Evolutionary conservation across 2,329 filamentous ascomycete species (phyloP), one percentile per base, ranked within the genome.

Genomic region (Penicillium palitans): DNA sequence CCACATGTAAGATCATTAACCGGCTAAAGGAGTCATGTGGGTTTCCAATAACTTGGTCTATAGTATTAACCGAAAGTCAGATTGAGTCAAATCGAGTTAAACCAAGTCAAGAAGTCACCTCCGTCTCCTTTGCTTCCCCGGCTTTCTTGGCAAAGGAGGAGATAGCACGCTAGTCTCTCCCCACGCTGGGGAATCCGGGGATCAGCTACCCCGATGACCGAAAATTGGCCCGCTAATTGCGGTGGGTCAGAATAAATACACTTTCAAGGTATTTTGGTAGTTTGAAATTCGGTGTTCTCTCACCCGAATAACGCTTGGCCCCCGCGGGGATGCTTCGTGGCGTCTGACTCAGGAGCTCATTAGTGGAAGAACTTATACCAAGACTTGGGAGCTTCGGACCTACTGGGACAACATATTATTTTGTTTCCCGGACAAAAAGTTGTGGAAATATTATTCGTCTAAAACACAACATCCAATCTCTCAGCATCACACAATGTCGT

Each of bases 261-360:
- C 17, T 25, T 25, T 33, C 6, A 12, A 44, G 7, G 12, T 41
- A 37, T 15, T 1, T 47, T 21, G 12, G 9, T 21, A 21, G 1
- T 35, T 12, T 40, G 19, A 2, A 29, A 27, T 31, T 66, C 62
- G 62, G 64, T 2, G 29, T 15, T 46, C 29, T 24, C 50, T 69
- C 49, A 13, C 58, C 67, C 68, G 66, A 68, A 54, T 17, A 13
- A n/a, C 42, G 17, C 61, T 64, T 61, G 57, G 61, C 57, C 37
- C 46, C 45, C 57, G 57, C 59, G 62, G 57, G 55, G 61, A 56
- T 39, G 9, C 19, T 13, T 50, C 21, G 58, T 53, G 58, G 55
- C 52, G 53, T 49, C 12, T 40, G 40, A 27, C 21, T 61, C 53
- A 48, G 57, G 58, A 58, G 62, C 63, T 68, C 46, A 57, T 37